These are phyloP conservation scores for Beauveria pseudobassiana DNA, from an alignment of 2,329 filamentous ascomycete species.

Conservation along the genomic window DNA sequence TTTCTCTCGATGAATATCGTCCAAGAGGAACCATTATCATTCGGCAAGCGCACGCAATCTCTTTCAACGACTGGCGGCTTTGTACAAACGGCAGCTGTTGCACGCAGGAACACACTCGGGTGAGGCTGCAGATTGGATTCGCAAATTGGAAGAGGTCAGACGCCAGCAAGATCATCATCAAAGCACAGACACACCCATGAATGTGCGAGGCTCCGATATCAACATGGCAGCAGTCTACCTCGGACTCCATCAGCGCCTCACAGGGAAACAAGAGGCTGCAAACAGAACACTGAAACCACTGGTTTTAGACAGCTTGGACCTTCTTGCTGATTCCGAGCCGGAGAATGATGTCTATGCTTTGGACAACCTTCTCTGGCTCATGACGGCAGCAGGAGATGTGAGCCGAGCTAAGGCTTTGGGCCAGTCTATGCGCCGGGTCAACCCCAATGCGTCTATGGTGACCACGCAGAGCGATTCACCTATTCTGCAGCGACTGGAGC, in stretches of 20 bases:
- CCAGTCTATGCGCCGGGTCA: constrained; percentile 32
- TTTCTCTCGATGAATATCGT: constrained; percentile 30
- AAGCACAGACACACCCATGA: constrained; percentile 31
- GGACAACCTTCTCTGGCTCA: constrained; percentile 32
- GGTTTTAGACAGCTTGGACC: constrained; percentile 29
- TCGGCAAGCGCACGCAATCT: constrained; percentile 30
- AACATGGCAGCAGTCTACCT: constrained; percentile 35
- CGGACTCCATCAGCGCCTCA: constrained; percentile 29
- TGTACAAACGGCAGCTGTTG: constrained; percentile 30
- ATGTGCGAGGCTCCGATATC: constrained; percentile 34
- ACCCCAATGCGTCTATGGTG: constrained; percentile 20
- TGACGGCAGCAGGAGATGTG: constrained; percentile 31
- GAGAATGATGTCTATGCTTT: constrained; percentile 35
- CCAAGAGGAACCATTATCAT: constrained; percentile 32
- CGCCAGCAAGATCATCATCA: constrained; percentile 30
- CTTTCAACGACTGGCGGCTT: constrained; percentile 31
- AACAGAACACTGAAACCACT: constrained; percentile 24
- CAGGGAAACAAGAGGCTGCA: constrained; percentile 21
- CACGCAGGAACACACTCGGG: constrained; percentile 20
- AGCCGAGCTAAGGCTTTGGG: constrained; percentile 29
- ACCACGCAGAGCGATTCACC: constrained; percentile 23
- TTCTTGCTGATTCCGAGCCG: constrained; percentile 33
- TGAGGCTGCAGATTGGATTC: constrained; percentile 25
- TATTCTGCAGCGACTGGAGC: constrained; percentile 22
- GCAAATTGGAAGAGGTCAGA: constrained; percentile 28